These are phyloP conservation scores for Jasminum sambac DNA, from an alignment of 257 asterid species.

Conservation along the genomic window DNA sequence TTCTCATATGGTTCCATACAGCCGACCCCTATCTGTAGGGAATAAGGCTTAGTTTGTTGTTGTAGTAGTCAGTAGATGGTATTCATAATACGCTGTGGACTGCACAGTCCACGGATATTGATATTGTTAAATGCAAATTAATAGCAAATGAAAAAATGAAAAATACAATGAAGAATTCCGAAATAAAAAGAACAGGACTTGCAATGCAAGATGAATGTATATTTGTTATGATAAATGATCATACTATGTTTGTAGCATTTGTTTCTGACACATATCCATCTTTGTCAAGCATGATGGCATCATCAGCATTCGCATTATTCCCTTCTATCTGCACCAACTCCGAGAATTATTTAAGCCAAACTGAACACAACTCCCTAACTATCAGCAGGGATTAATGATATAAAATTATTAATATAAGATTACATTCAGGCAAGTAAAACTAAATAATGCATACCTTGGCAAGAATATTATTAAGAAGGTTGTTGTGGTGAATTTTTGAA, in stretches of 20 bases:
- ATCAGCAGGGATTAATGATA: not conserved
- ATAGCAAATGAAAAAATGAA: not conserved
- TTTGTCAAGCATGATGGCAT: conserved; percentile 91
- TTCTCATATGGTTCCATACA: no score
- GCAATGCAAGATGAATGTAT: not conserved
- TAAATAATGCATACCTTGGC: conserved; percentile 61
- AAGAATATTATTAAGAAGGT: conserved; percentile 89
- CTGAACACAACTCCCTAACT: not conserved
- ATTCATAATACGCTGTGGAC: not conserved
- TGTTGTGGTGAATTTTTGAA: conserved; percentile 93
- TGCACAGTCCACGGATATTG: not conserved
- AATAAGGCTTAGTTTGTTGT: no score
- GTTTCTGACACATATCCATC: conserved; percentile 96
- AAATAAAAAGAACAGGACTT: conserved; percentile 3
- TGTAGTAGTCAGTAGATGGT: no score
- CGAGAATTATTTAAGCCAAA: conserved; percentile 13
- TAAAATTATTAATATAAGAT: not conserved
- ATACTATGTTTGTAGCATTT: conserved; percentile 86
- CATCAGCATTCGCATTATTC: conserved; percentile 79
- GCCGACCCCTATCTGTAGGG: no score
- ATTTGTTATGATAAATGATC: conserved; percentile 29
- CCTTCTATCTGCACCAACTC: conserved; percentile 78
- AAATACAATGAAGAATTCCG: not conserved
- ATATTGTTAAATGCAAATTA: conserved; percentile 10
- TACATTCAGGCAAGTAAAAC: conserved; percentile 11